phyloP scores from a whole-genome alignment of 371 early-diverging fungal genomes.

The Apophysomyces ossiformis region DNA sequence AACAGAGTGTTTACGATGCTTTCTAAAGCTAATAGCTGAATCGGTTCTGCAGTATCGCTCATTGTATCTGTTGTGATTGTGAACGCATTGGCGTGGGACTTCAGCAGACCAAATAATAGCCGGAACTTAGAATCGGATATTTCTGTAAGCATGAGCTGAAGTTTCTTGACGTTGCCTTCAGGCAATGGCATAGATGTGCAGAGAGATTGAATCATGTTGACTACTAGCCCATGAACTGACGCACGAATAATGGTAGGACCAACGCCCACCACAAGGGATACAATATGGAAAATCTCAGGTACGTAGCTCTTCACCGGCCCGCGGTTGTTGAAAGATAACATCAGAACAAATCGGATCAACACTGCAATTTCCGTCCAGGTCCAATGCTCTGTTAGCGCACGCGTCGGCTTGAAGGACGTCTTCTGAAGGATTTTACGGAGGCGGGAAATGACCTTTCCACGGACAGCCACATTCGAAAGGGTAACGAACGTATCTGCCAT shows the following conservation, averaged over 20 bases:
- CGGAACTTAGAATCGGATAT: conserved; percentile 74
- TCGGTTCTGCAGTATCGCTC: conserved; percentile 63
- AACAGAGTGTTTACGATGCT: conserved; percentile 74
- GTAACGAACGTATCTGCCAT: conserved; percentile 84
- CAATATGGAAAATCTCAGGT: conserved; percentile 83
- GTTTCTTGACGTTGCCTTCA: conserved; percentile 53
- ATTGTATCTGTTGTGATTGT: conserved; percentile 62
- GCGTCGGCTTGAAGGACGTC: conserved; percentile 71
- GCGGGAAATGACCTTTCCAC: conserved; percentile 75
- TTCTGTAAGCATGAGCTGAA: conserved; percentile 61
- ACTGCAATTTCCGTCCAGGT: conserved; percentile 87
- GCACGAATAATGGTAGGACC: conserved; percentile 82
- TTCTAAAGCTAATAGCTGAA: conserved; percentile 75
- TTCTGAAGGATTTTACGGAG: conserved; percentile 67
- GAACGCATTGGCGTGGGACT: conserved; percentile 69
- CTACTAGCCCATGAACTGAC: conserved; percentile 86
- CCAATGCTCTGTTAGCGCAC: conserved; percentile 74
- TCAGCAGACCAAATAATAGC: conserved; percentile 77
- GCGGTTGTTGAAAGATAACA: conserved; percentile 85
- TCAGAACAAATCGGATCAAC: conserved; percentile 82
- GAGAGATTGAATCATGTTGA: conserved; percentile 86
- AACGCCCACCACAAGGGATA: conserved; percentile 77
- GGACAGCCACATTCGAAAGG: conserved; percentile 73
- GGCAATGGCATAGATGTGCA: conserved; percentile 69
- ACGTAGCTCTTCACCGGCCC: conserved; percentile 67